phyloP scores from a whole-genome alignment of 176 grass and related monocot genomes.

The Puccinellia tenuiflora region DNA sequence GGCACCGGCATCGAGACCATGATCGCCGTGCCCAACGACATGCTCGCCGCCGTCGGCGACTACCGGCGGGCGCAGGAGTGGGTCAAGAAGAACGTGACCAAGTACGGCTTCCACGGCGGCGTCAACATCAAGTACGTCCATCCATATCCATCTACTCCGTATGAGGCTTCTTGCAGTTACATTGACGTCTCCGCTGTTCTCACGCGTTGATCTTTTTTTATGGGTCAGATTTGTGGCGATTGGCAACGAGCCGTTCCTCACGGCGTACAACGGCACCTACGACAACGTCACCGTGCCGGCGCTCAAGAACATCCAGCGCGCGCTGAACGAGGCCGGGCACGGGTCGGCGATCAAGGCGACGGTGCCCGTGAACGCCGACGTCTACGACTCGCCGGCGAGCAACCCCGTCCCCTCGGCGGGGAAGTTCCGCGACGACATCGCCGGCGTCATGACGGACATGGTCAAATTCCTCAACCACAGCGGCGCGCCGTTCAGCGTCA shows the following conservation, averaged over 20 bases:
- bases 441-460: conserved; percentile 34
- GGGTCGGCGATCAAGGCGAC: conserved; percentile 45
- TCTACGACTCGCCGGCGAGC: conserved; percentile 52
- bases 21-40: conserved; percentile 68
- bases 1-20: conserved; percentile 70
- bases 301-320: conserved; percentile 63
- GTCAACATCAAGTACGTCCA: conserved; percentile 64
- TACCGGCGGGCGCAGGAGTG: conserved; percentile 35
- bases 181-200: not conserved
- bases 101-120: conserved; percentile 53
- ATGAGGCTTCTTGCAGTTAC: not conserved
- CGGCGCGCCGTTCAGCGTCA: conserved; percentile 59
- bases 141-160: too few relatives aligned
- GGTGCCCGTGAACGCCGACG: conserved; percentile 71
- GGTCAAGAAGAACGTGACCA: conserved; percentile 66
- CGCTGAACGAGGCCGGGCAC: conserved; percentile 52
- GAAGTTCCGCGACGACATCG: conserved; percentile 53
- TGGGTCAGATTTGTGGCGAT: conserved; percentile 43
- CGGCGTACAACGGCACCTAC: conserved; percentile 53
- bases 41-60: conserved; percentile 50
- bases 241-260: conserved; percentile 77
- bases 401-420: conserved; percentile 67
- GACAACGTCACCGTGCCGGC: conserved; percentile 56
- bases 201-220: not conserved
- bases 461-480: conserved; percentile 38